These are phyloP conservation scores for Neospora caninum DNA, from an alignment of 169 alveolate species.

Conservation along the genomic window DNA sequence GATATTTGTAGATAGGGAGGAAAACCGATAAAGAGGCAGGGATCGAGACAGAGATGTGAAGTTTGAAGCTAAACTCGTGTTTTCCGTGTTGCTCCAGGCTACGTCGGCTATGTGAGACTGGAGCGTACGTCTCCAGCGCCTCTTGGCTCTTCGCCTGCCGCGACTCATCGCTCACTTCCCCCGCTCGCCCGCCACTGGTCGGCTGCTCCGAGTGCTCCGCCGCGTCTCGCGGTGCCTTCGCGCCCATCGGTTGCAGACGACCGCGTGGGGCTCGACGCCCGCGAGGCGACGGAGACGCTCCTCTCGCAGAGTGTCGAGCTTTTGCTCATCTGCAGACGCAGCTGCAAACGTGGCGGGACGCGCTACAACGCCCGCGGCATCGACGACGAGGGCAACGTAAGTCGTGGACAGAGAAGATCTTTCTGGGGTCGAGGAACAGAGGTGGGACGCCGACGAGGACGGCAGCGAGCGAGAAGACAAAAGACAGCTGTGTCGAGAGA, in stretches of 20 bases:
- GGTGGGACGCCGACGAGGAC: neutral
- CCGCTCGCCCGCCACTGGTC: neutral
- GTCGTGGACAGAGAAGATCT: neutral
- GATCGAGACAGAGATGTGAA: no score
- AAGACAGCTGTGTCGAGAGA: neutral
- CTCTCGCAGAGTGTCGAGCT: conserved; percentile 42
- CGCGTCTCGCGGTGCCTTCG: neutral
- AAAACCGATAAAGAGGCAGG: no score
- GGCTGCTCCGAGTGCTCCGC: no score
- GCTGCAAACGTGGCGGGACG: conserved; percentile 80
- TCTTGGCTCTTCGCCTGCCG: neutral
- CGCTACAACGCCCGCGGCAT: conserved; percentile 80
- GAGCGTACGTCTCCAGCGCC: neutral
- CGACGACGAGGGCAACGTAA: conserved; percentile 78
- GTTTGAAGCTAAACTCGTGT: neutral
- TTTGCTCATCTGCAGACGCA: conserved; percentile 78
- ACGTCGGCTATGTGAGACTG: neutral
- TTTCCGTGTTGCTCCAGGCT: neutral
- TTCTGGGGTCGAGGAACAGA: neutral
- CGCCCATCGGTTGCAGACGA: neutral
- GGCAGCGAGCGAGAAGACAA: neutral
- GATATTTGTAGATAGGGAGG: no score
- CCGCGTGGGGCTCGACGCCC: neutral
- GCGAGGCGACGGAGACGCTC: neutral
- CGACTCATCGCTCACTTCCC: conserved; percentile 4